Evolutionary conservation across 805 yeast genomes (phyloP).

Genomic region (Pichia kluyveri): DNA sequence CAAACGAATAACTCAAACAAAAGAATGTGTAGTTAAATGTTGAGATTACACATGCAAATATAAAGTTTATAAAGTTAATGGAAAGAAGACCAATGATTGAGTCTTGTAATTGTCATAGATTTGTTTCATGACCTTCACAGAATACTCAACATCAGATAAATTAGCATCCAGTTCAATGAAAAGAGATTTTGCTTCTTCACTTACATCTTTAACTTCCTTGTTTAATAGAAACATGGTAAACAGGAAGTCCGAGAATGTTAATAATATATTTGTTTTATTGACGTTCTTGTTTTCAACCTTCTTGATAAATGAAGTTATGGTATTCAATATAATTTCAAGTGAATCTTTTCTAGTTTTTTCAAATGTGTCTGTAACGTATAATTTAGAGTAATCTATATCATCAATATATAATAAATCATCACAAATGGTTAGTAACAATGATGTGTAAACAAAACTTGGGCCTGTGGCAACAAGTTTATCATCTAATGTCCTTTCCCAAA

Average conservation of each 20-base stretch:
- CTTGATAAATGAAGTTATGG: background rate
- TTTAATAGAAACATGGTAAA: conserved; percentile 3
- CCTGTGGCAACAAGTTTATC: conserved; percentile 13
- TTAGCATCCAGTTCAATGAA: background rate
- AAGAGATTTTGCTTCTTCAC: too few relatives aligned
- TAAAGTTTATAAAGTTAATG: conserved; percentile 5
- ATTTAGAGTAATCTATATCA: conserved; percentile 21
- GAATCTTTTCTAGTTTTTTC: conserved; percentile 5
- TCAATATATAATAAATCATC: conserved; percentile 5
- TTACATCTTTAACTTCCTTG: background rate
- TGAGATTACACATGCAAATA: background rate
- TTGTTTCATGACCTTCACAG: background rate
- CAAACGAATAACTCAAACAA: background rate
- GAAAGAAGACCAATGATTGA: conserved; percentile 11
- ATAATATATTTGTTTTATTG: background rate
- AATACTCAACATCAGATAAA: conserved; percentile 2
- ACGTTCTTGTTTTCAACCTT: background rate
- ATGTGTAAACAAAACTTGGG: conserved; percentile 18
- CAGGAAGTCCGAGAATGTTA: conserved; percentile 10
- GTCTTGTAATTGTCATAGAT: conserved; percentile 9
- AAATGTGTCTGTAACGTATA: conserved; percentile 17
- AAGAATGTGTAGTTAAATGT: background rate
- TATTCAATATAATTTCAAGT: background rate
- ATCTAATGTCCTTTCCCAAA: conserved; percentile 14
- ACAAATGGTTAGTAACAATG: conserved; percentile 14